Percentiles rank a stretch among this genome's conserved stretches.
Evolutionary conservation across 2,329 filamentous ascomycete species (phyloP).

Genomic region (Incumbomyces delicatus): DNA sequence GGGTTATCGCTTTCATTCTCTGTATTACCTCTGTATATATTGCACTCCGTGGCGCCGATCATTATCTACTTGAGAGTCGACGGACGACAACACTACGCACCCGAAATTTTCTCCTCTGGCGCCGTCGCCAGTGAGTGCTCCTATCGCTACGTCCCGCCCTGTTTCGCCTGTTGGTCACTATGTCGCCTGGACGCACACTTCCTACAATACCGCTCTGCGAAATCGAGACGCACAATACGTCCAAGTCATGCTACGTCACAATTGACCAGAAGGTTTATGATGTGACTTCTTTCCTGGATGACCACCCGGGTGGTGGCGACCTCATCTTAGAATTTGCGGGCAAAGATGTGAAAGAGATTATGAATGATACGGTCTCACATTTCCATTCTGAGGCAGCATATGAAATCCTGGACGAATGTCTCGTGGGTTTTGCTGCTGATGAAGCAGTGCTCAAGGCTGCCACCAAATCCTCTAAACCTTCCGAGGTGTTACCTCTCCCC

Average conservation of each 20-base stretch:
- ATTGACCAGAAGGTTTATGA: slow-evolving; percentile 88
- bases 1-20: no score
- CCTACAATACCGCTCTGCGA: slow-evolving; percentile 75
- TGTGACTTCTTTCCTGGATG: slow-evolving; percentile 79
- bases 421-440: slow-evolving; percentile 68
- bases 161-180: background rate
- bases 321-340: slow-evolving; percentile 83
- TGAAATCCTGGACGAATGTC: slow-evolving; percentile 79
- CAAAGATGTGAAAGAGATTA: slow-evolving; percentile 71
- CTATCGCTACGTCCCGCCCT: background rate
- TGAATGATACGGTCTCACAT: slow-evolving; percentile 76
- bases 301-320: slow-evolving; percentile 83
- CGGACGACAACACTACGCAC: background rate
- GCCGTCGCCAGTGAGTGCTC: background rate
- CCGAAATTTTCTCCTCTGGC: background rate
- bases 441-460: slow-evolving; percentile 46
- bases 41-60: background rate
- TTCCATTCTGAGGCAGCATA: slow-evolving; percentile 87
- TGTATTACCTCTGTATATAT: background rate
- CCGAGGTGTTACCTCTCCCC: slow-evolving; percentile 44
- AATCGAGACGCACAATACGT: slow-evolving; percentile 68
- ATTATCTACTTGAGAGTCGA: slow-evolving; percentile 5
- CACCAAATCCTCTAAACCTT: slow-evolving; percentile 38
- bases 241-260: slow-evolving; percentile 84
- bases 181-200: slow-evolving; percentile 58